Evolutionary conservation across 345 rosid genomes (phyloP).

Genomic region (Atalantia buxifolia): DNA sequence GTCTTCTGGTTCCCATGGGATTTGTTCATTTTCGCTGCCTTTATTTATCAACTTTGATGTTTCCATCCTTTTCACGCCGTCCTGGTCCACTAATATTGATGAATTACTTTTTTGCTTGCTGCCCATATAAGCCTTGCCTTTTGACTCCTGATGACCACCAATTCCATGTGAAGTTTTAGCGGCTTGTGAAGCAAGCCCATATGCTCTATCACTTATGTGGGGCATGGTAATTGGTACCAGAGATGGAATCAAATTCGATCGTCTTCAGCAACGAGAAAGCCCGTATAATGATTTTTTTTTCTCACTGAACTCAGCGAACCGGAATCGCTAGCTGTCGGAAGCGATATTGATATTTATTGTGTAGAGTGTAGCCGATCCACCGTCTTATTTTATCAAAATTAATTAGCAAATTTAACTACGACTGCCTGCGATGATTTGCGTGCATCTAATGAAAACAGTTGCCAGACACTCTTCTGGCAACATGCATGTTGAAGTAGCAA

Average conservation of each 20-base stretch:
- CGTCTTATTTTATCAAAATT: too few species aligned
- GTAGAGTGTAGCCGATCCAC: too few species aligned
- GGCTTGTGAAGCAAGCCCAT: constrained; percentile 34
- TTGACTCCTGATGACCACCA: constrained; percentile 2
- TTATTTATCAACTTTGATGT: constrained; percentile 12
- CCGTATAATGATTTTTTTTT: too few species aligned
- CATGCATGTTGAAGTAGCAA: constrained; percentile 4
- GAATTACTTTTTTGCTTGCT: too few species aligned
- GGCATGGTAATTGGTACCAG: too few species aligned
- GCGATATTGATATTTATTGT: too few species aligned
- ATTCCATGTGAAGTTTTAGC: constrained; percentile 20
- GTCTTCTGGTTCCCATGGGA: constrained; percentile 35
- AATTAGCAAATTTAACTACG: too few species aligned
- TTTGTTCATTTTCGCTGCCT: neutral
- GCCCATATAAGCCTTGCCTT: constrained; percentile 15
- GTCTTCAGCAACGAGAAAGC: too few species aligned
- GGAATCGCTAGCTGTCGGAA: too few species aligned
- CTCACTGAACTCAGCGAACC: too few species aligned
- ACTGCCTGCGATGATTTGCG: constrained; percentile 27
- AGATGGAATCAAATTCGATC: too few species aligned
- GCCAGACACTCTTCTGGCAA: constrained; percentile 66
- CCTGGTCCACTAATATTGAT: neutral
- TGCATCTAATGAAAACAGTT: constrained; percentile 48
- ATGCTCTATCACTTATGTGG: constrained; percentile 9
- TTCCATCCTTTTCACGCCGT: neutral